phyloP scores from a whole-genome alignment of 176 grass and related monocot genomes.

The Pontederia crassipes region DNA sequence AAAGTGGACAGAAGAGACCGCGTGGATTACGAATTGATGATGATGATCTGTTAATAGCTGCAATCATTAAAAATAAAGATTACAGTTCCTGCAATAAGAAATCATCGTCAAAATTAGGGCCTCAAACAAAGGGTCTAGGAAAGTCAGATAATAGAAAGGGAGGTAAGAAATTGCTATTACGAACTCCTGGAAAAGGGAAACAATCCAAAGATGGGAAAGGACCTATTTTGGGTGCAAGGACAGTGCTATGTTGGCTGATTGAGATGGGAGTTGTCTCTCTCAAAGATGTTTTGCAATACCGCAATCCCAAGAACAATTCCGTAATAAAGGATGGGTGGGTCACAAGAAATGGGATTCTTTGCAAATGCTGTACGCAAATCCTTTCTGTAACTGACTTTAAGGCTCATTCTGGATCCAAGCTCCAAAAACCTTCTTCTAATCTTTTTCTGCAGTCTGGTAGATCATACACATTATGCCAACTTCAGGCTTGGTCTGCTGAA shows the following conservation, averaged over 20 bases:
- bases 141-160: constrained; percentile 46
- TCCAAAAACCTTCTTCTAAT: constrained; percentile 53
- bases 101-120: constrained; percentile 28
- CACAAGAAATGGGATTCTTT: constrained; percentile 78
- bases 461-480: constrained; percentile 71
- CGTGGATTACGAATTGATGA: constrained; percentile 78
- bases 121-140: constrained; percentile 28
- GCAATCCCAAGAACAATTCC: constrained; percentile 46
- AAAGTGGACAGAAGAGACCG: constrained; percentile 54
- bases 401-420: constrained; percentile 52
- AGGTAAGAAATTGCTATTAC: constrained; percentile 29
- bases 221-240: constrained; percentile 63
- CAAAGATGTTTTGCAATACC: constrained; percentile 80
- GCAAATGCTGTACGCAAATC: constrained; percentile 60
- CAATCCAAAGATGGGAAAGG: constrained; percentile 48
- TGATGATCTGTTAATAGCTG: constrained; percentile 85
- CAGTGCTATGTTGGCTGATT: constrained; percentile 94
- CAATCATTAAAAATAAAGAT: constrained; percentile 92
- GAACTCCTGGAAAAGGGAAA: constrained; percentile 45
- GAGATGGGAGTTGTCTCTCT: constrained; percentile 68
- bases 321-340: constrained; percentile 71
- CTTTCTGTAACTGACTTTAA: constrained; percentile 76
- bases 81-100: constrained; percentile 39
- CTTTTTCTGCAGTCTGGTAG: constrained; percentile 85
- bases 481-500: constrained; percentile 93